phyloP scores from a whole-genome alignment of 1,139 yeast species.

The Spathaspora sp. region DNA sequence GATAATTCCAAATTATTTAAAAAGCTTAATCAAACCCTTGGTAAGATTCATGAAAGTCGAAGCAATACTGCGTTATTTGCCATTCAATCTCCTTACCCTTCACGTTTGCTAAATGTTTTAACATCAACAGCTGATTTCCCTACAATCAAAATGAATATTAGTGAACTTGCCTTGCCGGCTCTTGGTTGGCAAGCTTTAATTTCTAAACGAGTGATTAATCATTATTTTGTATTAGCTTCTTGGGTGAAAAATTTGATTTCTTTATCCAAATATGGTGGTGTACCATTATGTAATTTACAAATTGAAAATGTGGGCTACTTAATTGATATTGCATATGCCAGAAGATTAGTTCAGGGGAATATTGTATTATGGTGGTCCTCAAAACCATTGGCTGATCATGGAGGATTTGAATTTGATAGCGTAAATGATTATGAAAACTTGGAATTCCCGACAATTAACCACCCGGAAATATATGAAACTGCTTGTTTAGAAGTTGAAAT shows the following conservation, averaged over 20 bases:
- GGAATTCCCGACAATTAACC: slow-evolving; percentile 72
- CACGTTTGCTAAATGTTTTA: slow-evolving; percentile 42
- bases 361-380: slow-evolving; percentile 94
- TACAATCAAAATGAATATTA: slow-evolving; percentile 55
- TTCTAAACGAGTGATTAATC: slow-evolving; percentile 67
- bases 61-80: slow-evolving; percentile 67
- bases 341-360: slow-evolving; percentile 63
- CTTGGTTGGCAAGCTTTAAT: slow-evolving; percentile 83
- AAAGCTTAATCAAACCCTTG: slow-evolving; percentile 52
- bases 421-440: slow-evolving; percentile 54
- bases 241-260: slow-evolving; percentile 71
- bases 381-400: slow-evolving; percentile 78
- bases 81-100: slow-evolving; percentile 69
- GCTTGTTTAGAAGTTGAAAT: slow-evolving; percentile 80
- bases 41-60: slow-evolving; percentile 64
- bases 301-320: slow-evolving; percentile 74
- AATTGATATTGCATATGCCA: slow-evolving; percentile 84
- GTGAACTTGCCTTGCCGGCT: slow-evolving; percentile 65
- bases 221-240: slow-evolving; percentile 69
- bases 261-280: slow-evolving; percentile 68
- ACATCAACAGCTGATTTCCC: slow-evolving; percentile 61
- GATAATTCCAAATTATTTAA: slow-evolving; percentile 52
- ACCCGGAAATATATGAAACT: slow-evolving; percentile 76
- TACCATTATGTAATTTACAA: slow-evolving; percentile 84
- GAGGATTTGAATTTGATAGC: slow-evolving; percentile 74